Percentiles rank a stretch among this genome's conserved stretches.
Conservation (phyloP, 768 basidiomycete species). For the Lactarius sp. region DNA sequence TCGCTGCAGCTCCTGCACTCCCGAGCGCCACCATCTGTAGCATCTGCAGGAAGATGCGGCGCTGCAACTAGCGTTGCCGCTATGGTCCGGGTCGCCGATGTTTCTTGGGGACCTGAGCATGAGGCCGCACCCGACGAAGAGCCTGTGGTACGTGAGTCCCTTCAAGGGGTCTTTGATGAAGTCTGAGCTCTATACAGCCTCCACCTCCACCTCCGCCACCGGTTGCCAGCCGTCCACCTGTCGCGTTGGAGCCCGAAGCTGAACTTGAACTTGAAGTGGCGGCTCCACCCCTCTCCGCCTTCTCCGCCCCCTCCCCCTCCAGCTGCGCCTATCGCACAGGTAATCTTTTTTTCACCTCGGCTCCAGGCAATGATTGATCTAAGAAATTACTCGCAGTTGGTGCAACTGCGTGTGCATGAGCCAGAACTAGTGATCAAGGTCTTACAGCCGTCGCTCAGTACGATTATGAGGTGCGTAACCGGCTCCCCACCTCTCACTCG, state of each 20-base stretch:
- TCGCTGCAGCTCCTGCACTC: conserved; percentile 25
- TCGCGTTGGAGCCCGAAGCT: conserved; percentile 32
- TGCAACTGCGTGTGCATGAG: conserved; percentile 18
- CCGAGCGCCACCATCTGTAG: conserved; percentile 13
- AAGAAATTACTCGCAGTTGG: not conserved
- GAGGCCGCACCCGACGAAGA: conserved; percentile 13
- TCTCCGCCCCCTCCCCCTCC: conserved; percentile 46
- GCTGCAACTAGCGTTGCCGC: not conserved
- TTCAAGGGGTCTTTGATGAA: not conserved
- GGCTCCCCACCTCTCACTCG: not conserved
- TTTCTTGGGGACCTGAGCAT: conserved; percentile 7
- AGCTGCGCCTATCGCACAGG: conserved; percentile 31
- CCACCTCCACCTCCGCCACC: conserved; percentile 32
- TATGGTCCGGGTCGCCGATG: not conserved
- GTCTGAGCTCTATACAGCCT: conserved; percentile 28
- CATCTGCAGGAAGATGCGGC: conserved; percentile 13
- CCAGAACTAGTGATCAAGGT: conserved; percentile 41
- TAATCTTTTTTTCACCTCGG: conserved; percentile 16
- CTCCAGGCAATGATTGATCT: not conserved
- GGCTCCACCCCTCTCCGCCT: conserved; percentile 33
- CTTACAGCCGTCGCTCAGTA: conserved; percentile 72
- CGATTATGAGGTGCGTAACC: conserved; percentile 60
- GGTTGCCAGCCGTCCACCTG: conserved; percentile 21
- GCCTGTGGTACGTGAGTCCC: conserved; percentile 8
- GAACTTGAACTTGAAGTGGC: conserved; percentile 36